Conservation (phyloP, 2,329 filamentous ascomycete species). For the Clonostachys rhizophaga region DNA sequence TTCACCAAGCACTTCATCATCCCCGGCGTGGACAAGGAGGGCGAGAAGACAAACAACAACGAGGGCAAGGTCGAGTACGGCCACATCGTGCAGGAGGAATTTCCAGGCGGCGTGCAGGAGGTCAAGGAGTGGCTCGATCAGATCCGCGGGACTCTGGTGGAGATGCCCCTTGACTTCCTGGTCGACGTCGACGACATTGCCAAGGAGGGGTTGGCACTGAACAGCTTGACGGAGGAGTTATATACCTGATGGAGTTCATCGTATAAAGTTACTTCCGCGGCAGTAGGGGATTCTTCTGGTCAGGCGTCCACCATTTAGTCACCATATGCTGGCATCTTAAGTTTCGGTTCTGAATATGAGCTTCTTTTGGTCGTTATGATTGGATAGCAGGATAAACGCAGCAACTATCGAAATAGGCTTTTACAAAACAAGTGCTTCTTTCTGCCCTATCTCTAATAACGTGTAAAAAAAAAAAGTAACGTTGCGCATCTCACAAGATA, state of each 20-base stretch:
- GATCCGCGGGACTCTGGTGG: slow-evolving; percentile 68
- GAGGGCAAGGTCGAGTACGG: slow-evolving; percentile 70
- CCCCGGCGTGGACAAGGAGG: slow-evolving; percentile 38
- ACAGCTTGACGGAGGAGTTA: slow-evolving; percentile 66
- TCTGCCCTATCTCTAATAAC: too few relatives aligned
- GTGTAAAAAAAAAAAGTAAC: too few relatives aligned
- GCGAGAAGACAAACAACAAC: slow-evolving; percentile 41
- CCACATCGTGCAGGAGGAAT: slow-evolving; percentile 79
- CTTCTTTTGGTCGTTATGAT: too few relatives aligned
- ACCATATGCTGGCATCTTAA: too few relatives aligned
- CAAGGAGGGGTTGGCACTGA: slow-evolving; percentile 70
- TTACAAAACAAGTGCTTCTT: too few relatives aligned
- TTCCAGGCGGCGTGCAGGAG: slow-evolving; percentile 67
- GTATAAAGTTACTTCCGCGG: too few relatives aligned
- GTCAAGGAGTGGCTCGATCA: slow-evolving; percentile 65
- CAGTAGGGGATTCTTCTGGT: too few relatives aligned
- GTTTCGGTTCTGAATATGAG: too few relatives aligned
- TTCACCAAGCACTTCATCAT: slow-evolving; percentile 63
- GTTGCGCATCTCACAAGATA: too few relatives aligned
- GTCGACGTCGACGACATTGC: slow-evolving; percentile 80
- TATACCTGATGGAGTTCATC: slow-evolving; percentile 47
- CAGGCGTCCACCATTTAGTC: too few relatives aligned
- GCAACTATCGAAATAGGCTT: too few relatives aligned
- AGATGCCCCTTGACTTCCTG: slow-evolving; percentile 89
- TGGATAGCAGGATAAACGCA: too few relatives aligned